Conservation (phyloP, 305 asterid genomes). For the Rubia peregrina region DNA sequence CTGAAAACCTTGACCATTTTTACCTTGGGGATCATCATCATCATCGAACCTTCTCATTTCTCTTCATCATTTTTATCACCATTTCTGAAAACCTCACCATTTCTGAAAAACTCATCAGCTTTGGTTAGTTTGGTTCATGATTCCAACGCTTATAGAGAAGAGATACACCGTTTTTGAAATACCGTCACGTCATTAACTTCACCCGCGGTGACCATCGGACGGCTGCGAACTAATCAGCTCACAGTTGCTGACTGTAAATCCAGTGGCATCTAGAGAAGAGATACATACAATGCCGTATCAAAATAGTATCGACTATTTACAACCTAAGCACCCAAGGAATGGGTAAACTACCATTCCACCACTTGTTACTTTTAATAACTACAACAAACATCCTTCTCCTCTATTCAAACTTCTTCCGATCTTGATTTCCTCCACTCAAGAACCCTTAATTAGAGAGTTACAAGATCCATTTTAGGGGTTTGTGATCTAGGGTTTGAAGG, state of each 20-base stretch:
- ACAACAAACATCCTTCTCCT: background rate
- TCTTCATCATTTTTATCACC: too few relatives aligned
- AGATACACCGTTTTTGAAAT: too few relatives aligned
- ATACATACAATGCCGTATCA: background rate
- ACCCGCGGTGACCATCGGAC: background rate
- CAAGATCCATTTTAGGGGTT: too few relatives aligned
- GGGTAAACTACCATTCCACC: background rate
- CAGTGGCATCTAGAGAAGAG: background rate
- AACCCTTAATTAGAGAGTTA: too few relatives aligned
- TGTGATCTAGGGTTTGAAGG: too few relatives aligned
- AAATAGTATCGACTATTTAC: too few relatives aligned
- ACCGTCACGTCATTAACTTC: background rate
- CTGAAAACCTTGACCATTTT: too few relatives aligned
- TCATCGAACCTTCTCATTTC: too few relatives aligned
- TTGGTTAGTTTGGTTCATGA: constrained; percentile 27
- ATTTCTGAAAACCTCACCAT: too few relatives aligned
- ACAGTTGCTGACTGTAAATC: background rate
- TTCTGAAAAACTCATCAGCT: constrained; percentile 36
- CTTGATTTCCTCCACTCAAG: background rate
- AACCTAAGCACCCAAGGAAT: background rate
- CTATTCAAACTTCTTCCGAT: too few relatives aligned
- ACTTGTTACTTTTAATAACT: background rate
- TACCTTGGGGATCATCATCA: too few relatives aligned
- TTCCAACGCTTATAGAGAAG: background rate
- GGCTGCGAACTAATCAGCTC: background rate